Percentiles rank a stretch among this genome's conserved stretches.
Evolutionary conservation across 1,284 basidiomycete species (phyloP).

Genomic region (Athelia sp.): DNA sequence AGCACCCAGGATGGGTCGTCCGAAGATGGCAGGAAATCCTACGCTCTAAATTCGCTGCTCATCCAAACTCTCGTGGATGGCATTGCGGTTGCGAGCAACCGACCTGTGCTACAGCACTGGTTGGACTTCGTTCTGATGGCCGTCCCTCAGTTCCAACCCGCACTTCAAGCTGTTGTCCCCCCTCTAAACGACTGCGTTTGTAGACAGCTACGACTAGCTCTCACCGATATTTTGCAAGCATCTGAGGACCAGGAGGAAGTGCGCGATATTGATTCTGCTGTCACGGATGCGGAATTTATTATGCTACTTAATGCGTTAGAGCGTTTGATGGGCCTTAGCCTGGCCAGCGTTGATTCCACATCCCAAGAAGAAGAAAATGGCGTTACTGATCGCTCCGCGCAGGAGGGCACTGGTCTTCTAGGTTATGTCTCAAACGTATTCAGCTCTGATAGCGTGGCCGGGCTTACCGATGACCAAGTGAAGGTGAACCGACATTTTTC

Average conservation of each 20-base stretch:
- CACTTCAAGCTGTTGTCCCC: constrained; percentile 62
- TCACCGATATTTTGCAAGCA: constrained; percentile 52
- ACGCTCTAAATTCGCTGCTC: constrained; percentile 64
- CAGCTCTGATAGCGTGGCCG: constrained; percentile 48
- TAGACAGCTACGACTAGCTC: constrained; percentile 58
- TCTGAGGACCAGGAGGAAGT: constrained; percentile 29
- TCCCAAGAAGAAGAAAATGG: constrained; percentile 55
- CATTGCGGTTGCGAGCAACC: constrained; percentile 64
- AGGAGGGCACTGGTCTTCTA: constrained; percentile 63
- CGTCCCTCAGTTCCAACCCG: constrained; percentile 75
- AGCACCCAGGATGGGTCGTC: constrained; percentile 23
- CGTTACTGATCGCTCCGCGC: constrained; percentile 42
- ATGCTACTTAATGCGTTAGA: constrained; percentile 84
- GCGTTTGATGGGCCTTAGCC: constrained; percentile 65
- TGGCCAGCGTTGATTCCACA: constrained; percentile 49
- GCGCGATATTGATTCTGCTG: constrained; percentile 38
- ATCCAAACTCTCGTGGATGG: constrained; percentile 80
- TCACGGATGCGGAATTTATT: constrained; percentile 80
- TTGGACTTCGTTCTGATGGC: constrained; percentile 94
- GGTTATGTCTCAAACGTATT: constrained; percentile 82
- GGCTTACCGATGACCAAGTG: constrained; percentile 46
- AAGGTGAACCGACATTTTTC: constrained; percentile 36
- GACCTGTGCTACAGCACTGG: constrained; percentile 89
- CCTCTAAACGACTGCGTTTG: constrained; percentile 83
- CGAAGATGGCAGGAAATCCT: constrained; percentile 21